A percentile compares a stretch with the other conserved stretches of the same genome.
Evolutionary conservation across 1,139 yeast species (phyloP).

Genomic region (Saccharomyces hybrid): DNA sequence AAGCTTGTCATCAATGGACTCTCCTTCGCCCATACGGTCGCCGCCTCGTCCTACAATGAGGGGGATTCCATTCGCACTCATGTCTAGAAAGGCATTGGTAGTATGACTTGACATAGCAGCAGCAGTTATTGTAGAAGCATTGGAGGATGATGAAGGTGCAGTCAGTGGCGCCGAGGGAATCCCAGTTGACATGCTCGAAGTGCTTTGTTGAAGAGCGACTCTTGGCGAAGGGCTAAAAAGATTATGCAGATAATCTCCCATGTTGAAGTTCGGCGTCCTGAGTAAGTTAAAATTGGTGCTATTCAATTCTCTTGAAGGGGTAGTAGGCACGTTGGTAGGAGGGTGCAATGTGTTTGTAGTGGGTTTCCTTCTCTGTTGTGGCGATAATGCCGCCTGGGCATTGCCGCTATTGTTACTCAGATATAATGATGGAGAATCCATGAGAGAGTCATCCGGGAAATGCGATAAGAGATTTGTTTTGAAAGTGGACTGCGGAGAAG

Average conservation of each 20-base stretch:
- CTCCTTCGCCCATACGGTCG: neutral
- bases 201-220: slow-evolving; percentile 6
- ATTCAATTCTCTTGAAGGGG: slow-evolving; percentile 25
- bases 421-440: slow-evolving; percentile 30
- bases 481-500: slow-evolving; percentile 31
- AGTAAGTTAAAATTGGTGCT: slow-evolving; percentile 14
- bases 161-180: slow-evolving; percentile 3
- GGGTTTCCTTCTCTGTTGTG: slow-evolving; percentile 18
- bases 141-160: slow-evolving; percentile 6
- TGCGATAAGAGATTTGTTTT: slow-evolving; percentile 19
- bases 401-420: slow-evolving; percentile 9
- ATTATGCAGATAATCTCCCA: slow-evolving; percentile 32
- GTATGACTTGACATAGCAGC: neutral
- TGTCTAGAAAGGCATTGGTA: neutral
- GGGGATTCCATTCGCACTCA: neutral
- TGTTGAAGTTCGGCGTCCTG: slow-evolving; percentile 30
- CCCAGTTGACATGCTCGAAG: neutral
- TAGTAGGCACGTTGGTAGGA: slow-evolving; percentile 18
- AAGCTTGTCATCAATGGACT: neutral
- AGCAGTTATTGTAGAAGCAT: neutral
- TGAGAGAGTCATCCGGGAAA: slow-evolving; percentile 15
- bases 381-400: slow-evolving; percentile 11
- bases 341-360: slow-evolving; percentile 2
- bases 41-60: neutral
- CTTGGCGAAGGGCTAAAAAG: slow-evolving; percentile 34